A percentile compares a stretch with the other conserved stretches of the same genome.
Conservation (phyloP, 495 filamentous ascomycete genomes). For the Aeminium ludgeri region DNA sequence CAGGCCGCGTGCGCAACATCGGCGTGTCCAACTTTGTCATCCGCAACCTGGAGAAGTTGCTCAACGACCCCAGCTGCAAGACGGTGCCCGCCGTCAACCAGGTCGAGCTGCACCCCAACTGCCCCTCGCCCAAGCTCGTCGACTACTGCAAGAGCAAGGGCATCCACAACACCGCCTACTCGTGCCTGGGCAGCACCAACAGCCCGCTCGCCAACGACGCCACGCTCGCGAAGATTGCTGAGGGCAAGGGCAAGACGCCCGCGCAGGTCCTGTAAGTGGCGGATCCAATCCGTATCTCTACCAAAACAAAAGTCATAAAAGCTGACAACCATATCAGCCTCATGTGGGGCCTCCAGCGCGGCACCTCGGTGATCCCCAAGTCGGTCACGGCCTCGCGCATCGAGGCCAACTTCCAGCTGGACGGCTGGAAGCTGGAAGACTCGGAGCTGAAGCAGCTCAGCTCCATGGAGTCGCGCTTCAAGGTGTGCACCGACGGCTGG, state of each 20-base stretch:
- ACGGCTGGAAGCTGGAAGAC: slow-evolving; percentile 24
- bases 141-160: slow-evolving; percentile 37
- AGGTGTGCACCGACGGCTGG: slow-evolving; percentile 28
- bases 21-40: slow-evolving; percentile 49
- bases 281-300: neutral
- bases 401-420: slow-evolving; percentile 25
- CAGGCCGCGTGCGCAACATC: slow-evolving; percentile 61
- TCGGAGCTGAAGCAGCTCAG: slow-evolving; percentile 25
- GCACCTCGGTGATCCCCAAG: slow-evolving; percentile 28
- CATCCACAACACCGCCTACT: slow-evolving; percentile 29
- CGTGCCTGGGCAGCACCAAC: slow-evolving; percentile 27
- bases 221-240: slow-evolving; percentile 22
- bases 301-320: neutral
- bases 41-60: slow-evolving; percentile 40
- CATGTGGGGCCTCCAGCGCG: slow-evolving; percentile 28
- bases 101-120: slow-evolving; percentile 77
- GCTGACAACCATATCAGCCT: slow-evolving; percentile 10
- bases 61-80: slow-evolving; percentile 36
- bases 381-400: slow-evolving; percentile 24
- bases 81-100: slow-evolving; percentile 77
- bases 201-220: slow-evolving; percentile 25
- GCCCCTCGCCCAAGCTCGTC: slow-evolving; percentile 62
- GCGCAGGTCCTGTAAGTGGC: slow-evolving; percentile 23
- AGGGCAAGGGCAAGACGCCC: slow-evolving; percentile 22
- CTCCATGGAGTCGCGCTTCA: slow-evolving; percentile 25